These are phyloP conservation scores for Vigna trinervia DNA, from an alignment of 306 rosid genomes.

Conservation along the genomic window DNA sequence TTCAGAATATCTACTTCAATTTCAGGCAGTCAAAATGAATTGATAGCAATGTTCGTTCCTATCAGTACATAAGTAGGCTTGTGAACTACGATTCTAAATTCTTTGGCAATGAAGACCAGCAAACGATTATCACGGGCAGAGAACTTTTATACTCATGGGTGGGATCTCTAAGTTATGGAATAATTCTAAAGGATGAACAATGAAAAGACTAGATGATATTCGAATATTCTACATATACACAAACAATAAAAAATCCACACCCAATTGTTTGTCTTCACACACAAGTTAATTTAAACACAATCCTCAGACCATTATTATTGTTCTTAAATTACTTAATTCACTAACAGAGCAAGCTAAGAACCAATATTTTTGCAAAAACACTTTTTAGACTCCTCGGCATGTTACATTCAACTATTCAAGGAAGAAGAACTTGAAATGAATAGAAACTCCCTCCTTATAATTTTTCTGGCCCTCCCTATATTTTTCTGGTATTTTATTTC, in stretches of 20 bases:
- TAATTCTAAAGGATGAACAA: conserved; percentile 6
- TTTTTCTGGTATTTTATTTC: neutral
- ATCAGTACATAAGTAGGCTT: neutral
- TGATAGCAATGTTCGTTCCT: neutral
- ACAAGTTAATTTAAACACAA: conserved; percentile 4
- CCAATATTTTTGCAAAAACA: conserved; percentile 2
- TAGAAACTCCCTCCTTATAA: neutral
- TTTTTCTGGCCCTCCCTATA: neutral
- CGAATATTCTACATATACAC: neutral
- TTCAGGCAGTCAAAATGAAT: neutral
- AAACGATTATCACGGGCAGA: neutral
- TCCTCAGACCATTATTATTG: conserved; percentile 2
- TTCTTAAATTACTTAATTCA: conserved; percentile 14
- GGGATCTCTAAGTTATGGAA: neutral
- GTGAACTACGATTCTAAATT: conserved; percentile 11
- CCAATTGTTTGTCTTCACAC: conserved; percentile 12
- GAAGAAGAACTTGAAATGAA: neutral
- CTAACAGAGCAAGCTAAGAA: neutral
- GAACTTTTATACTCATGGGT: conserved; percentile 12
- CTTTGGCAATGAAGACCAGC: neutral
- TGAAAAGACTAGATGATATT: conserved; percentile 18
- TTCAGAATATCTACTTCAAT: neutral
- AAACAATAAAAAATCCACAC: conserved; percentile 1
- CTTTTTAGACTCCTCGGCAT: conserved; percentile 16
- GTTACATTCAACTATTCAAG: neutral